Conservation (phyloP, 2,329 filamentous ascomycete species). For the Aspergillus ruber region DNA sequence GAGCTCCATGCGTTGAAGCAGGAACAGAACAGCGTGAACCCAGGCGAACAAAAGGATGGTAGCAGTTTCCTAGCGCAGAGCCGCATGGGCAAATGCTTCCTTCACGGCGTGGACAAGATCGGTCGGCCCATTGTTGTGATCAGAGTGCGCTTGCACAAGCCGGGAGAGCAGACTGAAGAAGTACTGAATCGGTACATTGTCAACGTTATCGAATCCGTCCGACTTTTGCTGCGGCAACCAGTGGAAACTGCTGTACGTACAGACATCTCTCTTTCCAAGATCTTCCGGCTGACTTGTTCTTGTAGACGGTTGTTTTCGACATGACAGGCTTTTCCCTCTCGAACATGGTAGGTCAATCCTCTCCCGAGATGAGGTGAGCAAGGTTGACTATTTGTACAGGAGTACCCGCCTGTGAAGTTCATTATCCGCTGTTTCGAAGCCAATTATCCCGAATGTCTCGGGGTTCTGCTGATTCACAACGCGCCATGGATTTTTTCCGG, state of each 20-base stretch:
- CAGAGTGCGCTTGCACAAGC: slow-evolving; percentile 69
- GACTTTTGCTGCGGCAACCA: slow-evolving; percentile 67
- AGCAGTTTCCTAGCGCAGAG: slow-evolving; percentile 75
- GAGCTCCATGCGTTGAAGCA: slow-evolving; percentile 59
- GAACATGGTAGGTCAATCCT: slow-evolving; percentile 66
- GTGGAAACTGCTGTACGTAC: slow-evolving; percentile 78
- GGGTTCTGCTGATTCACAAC: slow-evolving; percentile 87
- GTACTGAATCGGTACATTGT: slow-evolving; percentile 82
- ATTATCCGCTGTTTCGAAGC: slow-evolving; percentile 98
- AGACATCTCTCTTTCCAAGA: slow-evolving; percentile 1
- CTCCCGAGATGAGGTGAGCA: too few relatives aligned
- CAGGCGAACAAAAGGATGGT: slow-evolving; percentile 57
- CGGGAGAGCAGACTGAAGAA: slow-evolving; percentile 77
- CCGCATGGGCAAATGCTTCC: slow-evolving; percentile 81
- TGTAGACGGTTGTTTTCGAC: slow-evolving; percentile 81
- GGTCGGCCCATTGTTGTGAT: slow-evolving; percentile 81
- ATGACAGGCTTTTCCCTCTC: slow-evolving; percentile 89
- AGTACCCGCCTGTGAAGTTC: slow-evolving; percentile 94
- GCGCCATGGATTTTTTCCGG: slow-evolving; percentile 88
- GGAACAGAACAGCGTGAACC: slow-evolving; percentile 48
- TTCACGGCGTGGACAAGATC: slow-evolving; percentile 76
- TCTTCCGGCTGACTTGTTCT: not conserved
- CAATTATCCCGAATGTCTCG: slow-evolving; percentile 90
- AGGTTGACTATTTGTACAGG: slow-evolving; percentile 39
- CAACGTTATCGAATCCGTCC: slow-evolving; percentile 86